Percentiles rank a stretch among this genome's conserved stretches.
Evolutionary conservation across 176 grass and related monocot genomes (phyloP).

Genomic region (Carex kokanica): DNA sequence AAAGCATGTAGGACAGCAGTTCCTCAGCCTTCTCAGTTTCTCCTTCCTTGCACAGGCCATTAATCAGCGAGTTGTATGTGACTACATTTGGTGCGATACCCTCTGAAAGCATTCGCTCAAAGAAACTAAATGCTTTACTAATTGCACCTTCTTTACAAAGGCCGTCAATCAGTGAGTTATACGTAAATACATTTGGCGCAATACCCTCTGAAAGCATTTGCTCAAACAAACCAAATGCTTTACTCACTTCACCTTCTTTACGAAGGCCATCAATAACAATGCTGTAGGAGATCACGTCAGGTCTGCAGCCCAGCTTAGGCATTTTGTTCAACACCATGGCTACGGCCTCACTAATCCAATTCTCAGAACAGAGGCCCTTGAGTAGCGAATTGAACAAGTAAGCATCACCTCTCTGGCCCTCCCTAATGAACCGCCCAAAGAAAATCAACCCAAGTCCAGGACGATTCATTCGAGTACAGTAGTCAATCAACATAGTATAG

Average conservation of each 20-base stretch:
- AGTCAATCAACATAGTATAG: no score
- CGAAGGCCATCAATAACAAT: conserved; percentile 61
- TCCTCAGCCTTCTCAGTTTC: no score
- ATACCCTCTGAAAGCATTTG: conserved; percentile 26
- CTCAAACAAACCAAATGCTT: conserved; percentile 27
- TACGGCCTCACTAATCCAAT: not conserved
- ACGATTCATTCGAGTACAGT: not conserved
- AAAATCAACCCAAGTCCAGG: not conserved
- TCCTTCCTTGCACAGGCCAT: no score
- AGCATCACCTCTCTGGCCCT: not conserved
- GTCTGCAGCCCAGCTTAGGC: not conserved
- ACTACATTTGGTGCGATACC: no score
- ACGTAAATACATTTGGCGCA: no score
- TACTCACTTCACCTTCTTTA: conserved; percentile 23
- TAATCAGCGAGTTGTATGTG: no score
- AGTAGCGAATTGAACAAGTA: not conserved
- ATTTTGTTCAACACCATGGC: conserved; percentile 26
- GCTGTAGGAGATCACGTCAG: conserved; percentile 64
- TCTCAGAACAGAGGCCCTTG: not conserved
- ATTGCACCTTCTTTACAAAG: not conserved
- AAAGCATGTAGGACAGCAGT: no score
- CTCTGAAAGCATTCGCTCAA: no score
- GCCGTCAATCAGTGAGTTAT: no score
- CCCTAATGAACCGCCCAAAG: conserved; percentile 7
- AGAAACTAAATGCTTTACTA: not conserved